Evolutionary conservation across 2,329 filamentous ascomycete genomes (phyloP).

Genomic region (Diaporthe ilicicola): DNA sequence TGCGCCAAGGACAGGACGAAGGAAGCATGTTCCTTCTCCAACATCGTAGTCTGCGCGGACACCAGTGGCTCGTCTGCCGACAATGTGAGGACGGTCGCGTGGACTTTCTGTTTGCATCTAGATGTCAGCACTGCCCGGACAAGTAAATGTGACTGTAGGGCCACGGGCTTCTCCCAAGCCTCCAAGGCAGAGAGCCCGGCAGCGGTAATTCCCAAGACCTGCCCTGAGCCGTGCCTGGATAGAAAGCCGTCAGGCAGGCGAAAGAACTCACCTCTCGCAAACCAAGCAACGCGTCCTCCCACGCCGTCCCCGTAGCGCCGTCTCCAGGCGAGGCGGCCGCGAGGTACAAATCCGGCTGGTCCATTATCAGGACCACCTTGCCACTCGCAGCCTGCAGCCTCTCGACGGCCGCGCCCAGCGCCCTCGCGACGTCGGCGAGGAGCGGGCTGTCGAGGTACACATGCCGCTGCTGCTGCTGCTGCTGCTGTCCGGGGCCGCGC

Average conservation of each 20-base stretch:
- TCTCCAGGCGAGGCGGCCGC: slow-evolving; percentile 62
- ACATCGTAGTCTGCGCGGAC: slow-evolving; percentile 63
- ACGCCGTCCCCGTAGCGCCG: slow-evolving; percentile 50
- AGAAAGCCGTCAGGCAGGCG: background rate
- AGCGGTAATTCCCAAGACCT: background rate
- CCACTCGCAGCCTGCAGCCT: slow-evolving; percentile 39
- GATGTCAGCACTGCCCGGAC: background rate
- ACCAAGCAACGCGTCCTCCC: slow-evolving; percentile 65
- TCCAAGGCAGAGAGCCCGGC: too few relatives aligned
- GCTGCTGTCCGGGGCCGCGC: slow-evolving; percentile 12
- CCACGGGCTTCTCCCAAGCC: background rate
- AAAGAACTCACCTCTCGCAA: slow-evolving; percentile 67
- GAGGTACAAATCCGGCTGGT: slow-evolving; percentile 72
- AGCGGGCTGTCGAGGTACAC: slow-evolving; percentile 42
- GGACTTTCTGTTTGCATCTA: slow-evolving; percentile 57
- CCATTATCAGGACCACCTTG: slow-evolving; percentile 66
- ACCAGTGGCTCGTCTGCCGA: slow-evolving; percentile 80
- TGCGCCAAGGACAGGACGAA: slow-evolving; percentile 79
- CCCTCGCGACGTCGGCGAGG: slow-evolving; percentile 48
- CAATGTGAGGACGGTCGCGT: slow-evolving; percentile 72
- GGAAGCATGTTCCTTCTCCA: slow-evolving; percentile 77
- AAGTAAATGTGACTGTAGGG: background rate
- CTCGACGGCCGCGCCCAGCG: slow-evolving; percentile 50
- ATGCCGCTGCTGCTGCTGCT: too few relatives aligned
- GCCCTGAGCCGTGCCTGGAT: background rate